Base-by-base conservation (phyloP, 495 filamentous ascomycete species). In the Hypoxylon fragiforme region DNA sequence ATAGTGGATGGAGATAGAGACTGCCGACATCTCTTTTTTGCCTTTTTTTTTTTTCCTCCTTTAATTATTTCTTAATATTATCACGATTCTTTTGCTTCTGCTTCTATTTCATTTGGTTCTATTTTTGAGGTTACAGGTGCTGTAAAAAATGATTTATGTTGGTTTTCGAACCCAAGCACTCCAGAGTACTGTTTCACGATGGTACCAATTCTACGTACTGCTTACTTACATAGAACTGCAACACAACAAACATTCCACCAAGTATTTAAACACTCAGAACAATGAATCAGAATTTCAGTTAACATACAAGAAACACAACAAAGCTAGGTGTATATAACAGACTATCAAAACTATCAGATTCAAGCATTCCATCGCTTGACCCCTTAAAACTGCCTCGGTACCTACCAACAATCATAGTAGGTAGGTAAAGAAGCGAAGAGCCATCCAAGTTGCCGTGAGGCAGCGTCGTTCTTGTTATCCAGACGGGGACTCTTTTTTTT, bases 1-100 rank as follows among this genome's bases (percentile, higher is more conserved):
- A 44, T 72, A 64, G 64, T 48, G 49, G 54, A 63, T 58, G 54
- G 71, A 76, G 73, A 73, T 73, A 74, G 75, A 64, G 75, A 70
- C 60, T 62, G 73, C 67, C 71, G 52, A 77, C 75, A n/a, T 70
- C 64, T 68, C 44, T 57, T 60, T 57, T 67, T 70, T 71, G 67
- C 68, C 64, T 66, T 60, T 55, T 63, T 39, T 47, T 67, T 50
- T 53, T 67, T 66, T 59, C 60, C 63, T 57, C 54, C 55, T 65
- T 44, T 53, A 18, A 26, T 6, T 54, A 39, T 44, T 38, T 52
- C 31, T 54, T 44, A 44, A 37, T 52, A 37, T n/a, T n/a, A n/a
- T n/a, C n/a, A n/a, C n/a, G n/a, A n/a, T n/a, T n/a, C n/a, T 28
- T 28, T 9, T 28, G 24, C 24, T 4, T 9, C 4, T 4, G 24